These are phyloP conservation scores for Populus tremula DNA, from an alignment of 345 rosid genomes.

Conservation along the genomic window DNA sequence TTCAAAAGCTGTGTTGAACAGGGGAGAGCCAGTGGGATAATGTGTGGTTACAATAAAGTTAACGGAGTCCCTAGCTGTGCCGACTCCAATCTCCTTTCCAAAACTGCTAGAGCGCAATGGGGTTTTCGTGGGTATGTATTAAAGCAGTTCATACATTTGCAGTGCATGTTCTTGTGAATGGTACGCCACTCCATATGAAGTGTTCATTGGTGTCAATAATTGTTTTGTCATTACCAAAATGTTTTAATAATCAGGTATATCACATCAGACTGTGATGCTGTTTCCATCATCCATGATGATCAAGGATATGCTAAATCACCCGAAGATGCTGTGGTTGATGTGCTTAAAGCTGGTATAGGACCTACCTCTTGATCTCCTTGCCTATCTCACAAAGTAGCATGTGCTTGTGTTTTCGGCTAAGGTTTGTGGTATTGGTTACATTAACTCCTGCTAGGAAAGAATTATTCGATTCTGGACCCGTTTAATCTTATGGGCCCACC, in stretches of 20 bases:
- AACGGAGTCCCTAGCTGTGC: conserved; percentile 34
- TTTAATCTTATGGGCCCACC: conserved; percentile 2
- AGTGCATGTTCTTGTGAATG: neutral
- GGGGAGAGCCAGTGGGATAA: conserved; percentile 31
- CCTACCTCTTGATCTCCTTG: conserved; percentile 6
- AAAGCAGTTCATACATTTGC: neutral
- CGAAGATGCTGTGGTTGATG: conserved; percentile 78
- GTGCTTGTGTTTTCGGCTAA: conserved; percentile 17
- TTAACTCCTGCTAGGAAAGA: neutral
- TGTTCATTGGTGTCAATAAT: neutral
- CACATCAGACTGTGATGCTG: conserved; percentile 87
- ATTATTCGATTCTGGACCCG: neutral
- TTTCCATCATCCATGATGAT: conserved; percentile 52
- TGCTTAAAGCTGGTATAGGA: conserved; percentile 69
- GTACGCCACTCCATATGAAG: neutral
- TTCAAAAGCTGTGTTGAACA: conserved; percentile 29
- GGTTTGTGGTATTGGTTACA: neutral
- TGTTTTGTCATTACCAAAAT: neutral
- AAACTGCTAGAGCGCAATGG: conserved; percentile 59
- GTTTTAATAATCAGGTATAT: conserved; percentile 52
- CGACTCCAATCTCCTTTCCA: conserved; percentile 26
- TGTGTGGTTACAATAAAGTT: conserved; percentile 31
- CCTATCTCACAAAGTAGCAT: neutral
- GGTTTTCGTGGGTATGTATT: conserved; percentile 57
- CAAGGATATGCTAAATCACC: conserved; percentile 72